Base-by-base conservation (phyloP, 2,329 filamentous ascomycete genomes). In the Aspergillus pseudotamarii region DNA sequence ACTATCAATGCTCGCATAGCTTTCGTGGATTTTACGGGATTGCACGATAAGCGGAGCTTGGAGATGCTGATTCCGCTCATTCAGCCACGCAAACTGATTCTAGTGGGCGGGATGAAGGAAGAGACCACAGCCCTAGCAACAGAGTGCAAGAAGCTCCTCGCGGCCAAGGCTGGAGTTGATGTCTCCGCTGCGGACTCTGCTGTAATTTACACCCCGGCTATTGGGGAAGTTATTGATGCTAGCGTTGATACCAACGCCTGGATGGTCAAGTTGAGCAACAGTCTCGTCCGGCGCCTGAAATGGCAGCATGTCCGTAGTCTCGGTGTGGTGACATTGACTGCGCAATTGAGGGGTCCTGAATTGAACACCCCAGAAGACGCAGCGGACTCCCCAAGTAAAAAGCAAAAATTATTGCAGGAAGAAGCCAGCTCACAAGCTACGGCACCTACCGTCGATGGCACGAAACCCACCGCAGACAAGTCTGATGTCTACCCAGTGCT, bases 241-340 rank as follows among this genome's bases (percentile, higher is more conserved):
- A 97, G 94, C 73, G 94, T 98, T 48, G 95, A 99, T 75, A 98
- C 94, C 6, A 97, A 98, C 75, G 94, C 95, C 4, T 99, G 96
- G 95, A 90, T 92, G 28, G 91, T 99, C 64, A 96, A 94, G 78
- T 85, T 99, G 21, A 93, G 92, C 56, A 92, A 94, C 69, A 83
- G 87, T 51, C 87, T 99, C 23, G 91, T 96, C 63, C 92, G 92
- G 78, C 91, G 91, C 69, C 84, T 99, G 64, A 92, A 92, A 73
- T 98, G 95, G 95, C 95, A 98, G 80, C 94, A 92, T 63, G 93
- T 98, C 28, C 89, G 93, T 61, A 93, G 91, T 2, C 83, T 98
- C 9, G 91, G 93, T 45, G 92, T 99, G 62, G 94, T 97, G 19
- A 96, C 94, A n/a, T 85, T 99, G 60, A 96, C 93, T 2, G 95